A percentile compares a stretch with the other conserved stretches of the same genome.
Evolutionary conservation across 768 basidiomycete species (phyloP).

Genomic region (Tulasnella sp.): DNA sequence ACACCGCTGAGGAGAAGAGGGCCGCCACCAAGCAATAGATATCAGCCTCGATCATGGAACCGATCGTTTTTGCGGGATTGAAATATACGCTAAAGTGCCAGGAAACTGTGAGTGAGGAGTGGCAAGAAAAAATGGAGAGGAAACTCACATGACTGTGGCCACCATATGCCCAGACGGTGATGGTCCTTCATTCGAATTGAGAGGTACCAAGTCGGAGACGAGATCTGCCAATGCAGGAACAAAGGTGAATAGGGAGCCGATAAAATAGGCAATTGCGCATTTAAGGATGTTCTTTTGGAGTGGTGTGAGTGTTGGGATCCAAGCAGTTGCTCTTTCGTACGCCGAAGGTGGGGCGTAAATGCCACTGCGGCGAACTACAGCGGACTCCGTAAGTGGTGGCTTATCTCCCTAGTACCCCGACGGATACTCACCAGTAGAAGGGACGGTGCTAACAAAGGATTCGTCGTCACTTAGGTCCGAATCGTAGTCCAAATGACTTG

Average conservation of each 20-base stretch:
- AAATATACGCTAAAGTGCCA: constrained; percentile 49
- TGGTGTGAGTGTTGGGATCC: constrained; percentile 37
- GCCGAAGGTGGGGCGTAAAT: background rate
- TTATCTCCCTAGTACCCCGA: background rate
- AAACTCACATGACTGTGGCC: constrained; percentile 68
- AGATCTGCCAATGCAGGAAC: constrained; percentile 62
- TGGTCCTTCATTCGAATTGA: constrained; percentile 46
- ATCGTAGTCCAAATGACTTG: background rate
- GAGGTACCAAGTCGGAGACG: constrained; percentile 52
- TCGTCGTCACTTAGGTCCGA: background rate
- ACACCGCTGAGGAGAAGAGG: constrained; percentile 63
- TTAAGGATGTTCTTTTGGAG: constrained; percentile 60
- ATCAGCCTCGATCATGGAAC: constrained; percentile 88
- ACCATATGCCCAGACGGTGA: constrained; percentile 84
- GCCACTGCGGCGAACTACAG: background rate
- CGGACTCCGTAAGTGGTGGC: background rate
- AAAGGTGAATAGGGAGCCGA: constrained; percentile 91
- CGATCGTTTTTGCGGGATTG: constrained; percentile 88
- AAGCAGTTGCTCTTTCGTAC: background rate
- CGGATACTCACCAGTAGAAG: background rate
- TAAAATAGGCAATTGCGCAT: constrained; percentile 83
- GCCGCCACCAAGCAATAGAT: constrained; percentile 67
- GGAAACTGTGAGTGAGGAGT: constrained; percentile 33
- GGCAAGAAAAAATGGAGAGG: background rate
- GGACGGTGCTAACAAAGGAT: background rate